A percentile compares a stretch with the other conserved stretches of the same genome.
These are phyloP conservation scores for Pseudogymnoascus sp. DNA, from an alignment of 2,329 filamentous ascomycete genomes.

Conservation along the genomic window DNA sequence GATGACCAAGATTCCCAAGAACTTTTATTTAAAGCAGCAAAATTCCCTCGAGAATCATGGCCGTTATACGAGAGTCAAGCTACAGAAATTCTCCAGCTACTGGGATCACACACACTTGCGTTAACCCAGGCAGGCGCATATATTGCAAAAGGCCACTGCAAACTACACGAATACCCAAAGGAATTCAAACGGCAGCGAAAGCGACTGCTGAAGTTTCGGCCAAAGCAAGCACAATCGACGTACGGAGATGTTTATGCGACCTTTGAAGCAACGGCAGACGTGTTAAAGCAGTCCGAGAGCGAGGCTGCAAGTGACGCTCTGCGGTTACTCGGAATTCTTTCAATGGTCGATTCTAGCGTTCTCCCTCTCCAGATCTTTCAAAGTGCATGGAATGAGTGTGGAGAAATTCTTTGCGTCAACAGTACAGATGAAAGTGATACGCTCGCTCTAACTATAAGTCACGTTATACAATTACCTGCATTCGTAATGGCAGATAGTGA, in stretches of 20 bases:
- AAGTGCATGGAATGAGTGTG: slow-evolving; percentile 21
- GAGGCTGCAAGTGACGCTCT: slow-evolving; percentile 22
- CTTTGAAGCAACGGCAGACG: slow-evolving; percentile 13
- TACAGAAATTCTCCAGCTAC: slow-evolving; percentile 1
- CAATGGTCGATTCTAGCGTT: slow-evolving; percentile 22
- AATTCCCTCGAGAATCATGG: not conserved
- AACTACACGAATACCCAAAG: slow-evolving; percentile 15
- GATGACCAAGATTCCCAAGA: not conserved
- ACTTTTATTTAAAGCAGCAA: slow-evolving; percentile 7
- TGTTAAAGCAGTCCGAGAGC: not conserved
- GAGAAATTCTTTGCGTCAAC: slow-evolving; percentile 10
- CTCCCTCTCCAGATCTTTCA: slow-evolving; percentile 26
- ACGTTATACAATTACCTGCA: slow-evolving; percentile 17
- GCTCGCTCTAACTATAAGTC: slow-evolving; percentile 13
- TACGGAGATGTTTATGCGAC: slow-evolving; percentile 16
- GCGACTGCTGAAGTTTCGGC: not conserved
- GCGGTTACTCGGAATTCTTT: slow-evolving; percentile 25
- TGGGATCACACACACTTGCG: slow-evolving; percentile 7
- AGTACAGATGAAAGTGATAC: not conserved
- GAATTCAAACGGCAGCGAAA: slow-evolving; percentile 11
- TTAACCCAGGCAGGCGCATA: not conserved
- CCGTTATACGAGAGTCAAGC: not conserved
- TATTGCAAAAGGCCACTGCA: slow-evolving; percentile 14
- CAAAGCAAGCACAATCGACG: slow-evolving; percentile 12
- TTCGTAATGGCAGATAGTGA: slow-evolving; percentile 18